Conservation (phyloP, 2,329 filamentous ascomycete genomes). For the Pseudogymnoascus sp. region DNA sequence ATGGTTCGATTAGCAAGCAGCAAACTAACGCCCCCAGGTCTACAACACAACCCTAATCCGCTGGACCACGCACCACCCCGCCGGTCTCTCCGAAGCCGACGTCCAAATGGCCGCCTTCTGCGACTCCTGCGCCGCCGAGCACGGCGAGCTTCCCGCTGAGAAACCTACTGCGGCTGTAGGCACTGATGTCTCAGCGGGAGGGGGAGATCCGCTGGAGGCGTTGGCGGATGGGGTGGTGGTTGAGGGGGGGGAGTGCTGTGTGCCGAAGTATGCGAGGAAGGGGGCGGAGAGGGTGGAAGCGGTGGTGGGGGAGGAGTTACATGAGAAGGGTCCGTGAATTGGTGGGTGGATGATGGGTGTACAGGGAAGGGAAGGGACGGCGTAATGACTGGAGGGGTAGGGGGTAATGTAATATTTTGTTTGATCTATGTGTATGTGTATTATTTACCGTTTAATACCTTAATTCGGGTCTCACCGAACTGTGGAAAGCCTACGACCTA, state of each 20-base stretch:
- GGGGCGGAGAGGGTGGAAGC: background rate
- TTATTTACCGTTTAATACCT: background rate
- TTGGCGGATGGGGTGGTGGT: conserved; percentile 40
- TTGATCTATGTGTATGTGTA: background rate
- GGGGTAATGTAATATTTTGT: background rate
- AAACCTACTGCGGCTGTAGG: background rate
- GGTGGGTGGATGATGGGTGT: background rate
- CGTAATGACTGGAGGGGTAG: background rate
- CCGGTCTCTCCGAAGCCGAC: conserved; percentile 58
- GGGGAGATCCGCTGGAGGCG: conserved; percentile 31
- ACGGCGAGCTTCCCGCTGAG: conserved; percentile 42
- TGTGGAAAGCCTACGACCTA: background rate
- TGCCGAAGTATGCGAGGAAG: conserved; percentile 32
- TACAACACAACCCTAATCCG: conserved; percentile 64
- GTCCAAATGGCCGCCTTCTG: conserved; percentile 54
- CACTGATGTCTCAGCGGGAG: conserved; percentile 14
- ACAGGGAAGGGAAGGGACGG: background rate
- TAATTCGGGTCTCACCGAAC: background rate
- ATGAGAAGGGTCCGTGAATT: background rate
- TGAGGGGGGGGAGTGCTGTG: conserved; percentile 47
- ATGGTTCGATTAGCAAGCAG: background rate
- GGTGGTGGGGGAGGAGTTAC: background rate
- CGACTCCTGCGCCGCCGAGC: conserved; percentile 48
- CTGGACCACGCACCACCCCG: conserved; percentile 65
- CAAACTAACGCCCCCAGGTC: conserved; percentile 36